Conservation (phyloP, 129 eudicot species). For the Lonicera japonica region DNA sequence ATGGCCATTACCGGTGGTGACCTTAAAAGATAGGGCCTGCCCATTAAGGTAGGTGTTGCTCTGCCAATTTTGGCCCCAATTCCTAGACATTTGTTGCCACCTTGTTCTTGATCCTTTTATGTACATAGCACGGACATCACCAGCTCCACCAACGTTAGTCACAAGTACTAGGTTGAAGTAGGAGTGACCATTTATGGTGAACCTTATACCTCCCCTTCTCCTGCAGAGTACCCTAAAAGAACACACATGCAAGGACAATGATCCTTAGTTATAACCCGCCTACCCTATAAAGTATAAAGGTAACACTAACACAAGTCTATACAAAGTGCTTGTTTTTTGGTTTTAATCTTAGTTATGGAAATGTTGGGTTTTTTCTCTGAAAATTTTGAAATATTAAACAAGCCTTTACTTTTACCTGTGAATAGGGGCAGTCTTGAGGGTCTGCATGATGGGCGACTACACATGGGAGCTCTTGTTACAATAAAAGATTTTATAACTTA, state of each 20-base stretch:
- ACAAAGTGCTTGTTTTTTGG: too few species aligned
- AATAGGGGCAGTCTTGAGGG: too few species aligned
- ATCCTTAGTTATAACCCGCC: not conserved
- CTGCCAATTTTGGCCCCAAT: constrained; percentile 97
- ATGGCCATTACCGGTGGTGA: constrained; percentile 70
- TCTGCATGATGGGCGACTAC: too few species aligned
- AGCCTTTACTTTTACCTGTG: too few species aligned
- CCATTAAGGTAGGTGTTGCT: constrained; percentile 77
- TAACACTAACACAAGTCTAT: too few species aligned
- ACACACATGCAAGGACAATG: not conserved
- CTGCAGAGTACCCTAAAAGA: constrained; percentile 65
- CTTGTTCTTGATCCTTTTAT: constrained; percentile 66
- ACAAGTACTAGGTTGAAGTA: constrained; percentile 71
- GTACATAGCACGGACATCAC: constrained; percentile 61
- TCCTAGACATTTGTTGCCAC: constrained; percentile 85
- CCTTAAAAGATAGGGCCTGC: constrained; percentile 61
- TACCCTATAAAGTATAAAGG: not conserved
- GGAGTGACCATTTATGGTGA: constrained; percentile 75
- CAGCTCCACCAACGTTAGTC: constrained; percentile 77
- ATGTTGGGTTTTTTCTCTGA: too few species aligned
- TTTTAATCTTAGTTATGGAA: too few species aligned
- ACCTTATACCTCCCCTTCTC: constrained; percentile 76
- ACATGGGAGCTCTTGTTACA: too few species aligned
- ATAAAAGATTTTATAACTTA: too few species aligned
- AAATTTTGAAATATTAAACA: too few species aligned